Evolutionary conservation across 2,329 filamentous ascomycete species (phyloP).

Genomic region (Phialophora expanda): DNA sequence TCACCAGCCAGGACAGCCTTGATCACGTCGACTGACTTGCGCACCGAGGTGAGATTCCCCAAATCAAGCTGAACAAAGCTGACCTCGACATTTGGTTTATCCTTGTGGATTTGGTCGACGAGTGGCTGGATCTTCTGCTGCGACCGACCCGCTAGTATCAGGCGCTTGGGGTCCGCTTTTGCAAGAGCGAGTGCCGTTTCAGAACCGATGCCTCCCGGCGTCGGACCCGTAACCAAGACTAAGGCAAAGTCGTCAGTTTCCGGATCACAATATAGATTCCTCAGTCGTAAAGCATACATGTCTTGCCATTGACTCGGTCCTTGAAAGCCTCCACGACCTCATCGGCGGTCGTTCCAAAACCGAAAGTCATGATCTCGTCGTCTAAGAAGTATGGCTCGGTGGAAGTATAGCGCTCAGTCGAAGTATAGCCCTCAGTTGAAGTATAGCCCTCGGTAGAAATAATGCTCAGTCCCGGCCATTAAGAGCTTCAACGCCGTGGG

Average conservation of each 20-base stretch:
- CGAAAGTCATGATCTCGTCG: slow-evolving; percentile 39
- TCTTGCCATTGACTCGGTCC: slow-evolving; percentile 42
- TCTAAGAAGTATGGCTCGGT: not conserved
- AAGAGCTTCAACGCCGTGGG: not conserved
- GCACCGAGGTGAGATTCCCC: slow-evolving; percentile 32
- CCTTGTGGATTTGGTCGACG: slow-evolving; percentile 36
- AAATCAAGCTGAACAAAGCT: slow-evolving; percentile 36
- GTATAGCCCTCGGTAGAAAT: not conserved
- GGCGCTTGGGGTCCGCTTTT: slow-evolving; percentile 38
- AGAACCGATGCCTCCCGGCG: slow-evolving; percentile 39
- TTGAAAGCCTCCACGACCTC: slow-evolving; percentile 44
- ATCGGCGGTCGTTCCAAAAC: slow-evolving; percentile 41
- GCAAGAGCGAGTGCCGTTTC: slow-evolving; percentile 42
- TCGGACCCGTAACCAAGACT: slow-evolving; percentile 43
- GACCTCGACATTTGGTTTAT: slow-evolving; percentile 23
- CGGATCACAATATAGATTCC: not conserved
- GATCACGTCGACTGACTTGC: slow-evolving; percentile 38
- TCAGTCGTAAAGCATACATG: slow-evolving; percentile 36
- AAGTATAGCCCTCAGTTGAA: not conserved
- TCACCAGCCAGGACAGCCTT: slow-evolving; percentile 42
- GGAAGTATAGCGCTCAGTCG: not conserved
- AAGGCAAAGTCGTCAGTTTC: not conserved
- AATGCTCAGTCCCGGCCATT: not conserved
- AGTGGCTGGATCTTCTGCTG: slow-evolving; percentile 40
- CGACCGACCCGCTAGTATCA: slow-evolving; percentile 42